Evolutionary conservation across 768 basidiomycete species (phyloP), one percentile per base, ranked within the genome.

Genomic region (Butyriboletus loyo): DNA sequence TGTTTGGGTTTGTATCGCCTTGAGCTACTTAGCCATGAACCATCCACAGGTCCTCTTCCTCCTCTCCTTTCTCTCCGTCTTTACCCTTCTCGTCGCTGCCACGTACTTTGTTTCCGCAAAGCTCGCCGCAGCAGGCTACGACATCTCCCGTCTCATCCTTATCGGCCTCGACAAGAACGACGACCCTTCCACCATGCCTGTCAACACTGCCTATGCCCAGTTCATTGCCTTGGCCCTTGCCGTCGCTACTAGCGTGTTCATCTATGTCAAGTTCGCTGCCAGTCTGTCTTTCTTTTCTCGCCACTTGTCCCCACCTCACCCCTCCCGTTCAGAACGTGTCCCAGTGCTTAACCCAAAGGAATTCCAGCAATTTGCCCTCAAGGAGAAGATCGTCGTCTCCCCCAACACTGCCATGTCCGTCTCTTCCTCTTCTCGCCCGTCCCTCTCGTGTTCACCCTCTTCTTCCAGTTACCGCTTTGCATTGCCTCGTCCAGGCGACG

Each of bases 351-450:
- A 90, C 71, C 81, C 92, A 15, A 76, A 76, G 56, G 75, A 76
- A 51, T 99, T 93, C 89, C 79, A 87, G 61, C 77, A 86, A 57
- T 98, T 91, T 75, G 79, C 88, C 25, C 82, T 99, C 52, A 72
- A 75, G 49, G 80, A 90, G 61, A 97, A 96, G 72, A 85, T 83
- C 42, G 75, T 82, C 61, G 78, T 98, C 49, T 98, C 95, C 8
- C 91, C 89, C 57, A 99, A 99, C 74, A 99, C 97, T 35, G 96
- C 97, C 64, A 79, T 93, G 92, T 98, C 57, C 53, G 86, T 70
- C 36, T 32, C 43, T 47, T 35, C 27, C 42, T n/a, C 42, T 39
- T 22, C 25, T 10, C 19, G 46, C 44, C 28, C 15, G 4, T 11
- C 37, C 24, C 4, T 7, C 14, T 15, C 27, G 2, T 22, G 10